Percentiles rank a stretch among this genome's conserved stretches.
phyloP scores from a whole-genome alignment of 352 stramenopile species.

The Phytophthora pseudosyringae region DNA sequence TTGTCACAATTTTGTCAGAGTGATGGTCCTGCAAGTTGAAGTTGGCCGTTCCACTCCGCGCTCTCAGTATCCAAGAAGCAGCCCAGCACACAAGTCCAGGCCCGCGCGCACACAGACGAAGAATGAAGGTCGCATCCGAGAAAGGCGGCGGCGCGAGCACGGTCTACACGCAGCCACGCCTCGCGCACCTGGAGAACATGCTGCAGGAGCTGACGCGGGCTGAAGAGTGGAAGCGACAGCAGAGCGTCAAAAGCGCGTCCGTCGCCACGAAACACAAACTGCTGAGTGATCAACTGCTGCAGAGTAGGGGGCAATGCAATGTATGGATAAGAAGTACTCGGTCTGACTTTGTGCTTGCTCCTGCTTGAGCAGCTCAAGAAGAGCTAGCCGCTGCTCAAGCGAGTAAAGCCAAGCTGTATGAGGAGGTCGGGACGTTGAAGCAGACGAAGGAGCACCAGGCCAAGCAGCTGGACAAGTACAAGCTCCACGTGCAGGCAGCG shows the following conservation, averaged over 20 bases:
- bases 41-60: conserved; percentile 18
- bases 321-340: neutral
- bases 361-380: conserved; percentile 50
- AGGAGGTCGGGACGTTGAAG: conserved; percentile 63
- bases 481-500: conserved; percentile 51
- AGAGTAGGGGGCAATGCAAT: conserved; percentile 33
- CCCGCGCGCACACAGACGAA: conserved; percentile 1
- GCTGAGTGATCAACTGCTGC: conserved; percentile 59
- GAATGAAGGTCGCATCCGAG: conserved; percentile 20
- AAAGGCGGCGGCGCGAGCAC: conserved; percentile 13
- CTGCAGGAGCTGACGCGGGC: conserved; percentile 58
- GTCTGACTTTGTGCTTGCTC: neutral
- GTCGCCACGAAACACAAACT: conserved; percentile 53
- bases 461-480: conserved; percentile 52
- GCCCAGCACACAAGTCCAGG: conserved; percentile 5
- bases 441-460: conserved; percentile 52
- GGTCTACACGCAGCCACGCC: conserved; percentile 24
- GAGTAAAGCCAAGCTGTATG: conserved; percentile 60
- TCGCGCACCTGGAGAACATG: conserved; percentile 61
- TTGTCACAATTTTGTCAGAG: conserved; percentile 25
- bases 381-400: conserved; percentile 51
- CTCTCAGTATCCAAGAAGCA: conserved; percentile 25
- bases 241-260: conserved; percentile 57
- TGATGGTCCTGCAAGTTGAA: conserved; percentile 56
- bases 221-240: conserved; percentile 51